These are phyloP conservation scores for Ophiocordyceps camponoti-saundersi DNA, from an alignment of 2,329 filamentous ascomycete species.

Conservation along the genomic window DNA sequence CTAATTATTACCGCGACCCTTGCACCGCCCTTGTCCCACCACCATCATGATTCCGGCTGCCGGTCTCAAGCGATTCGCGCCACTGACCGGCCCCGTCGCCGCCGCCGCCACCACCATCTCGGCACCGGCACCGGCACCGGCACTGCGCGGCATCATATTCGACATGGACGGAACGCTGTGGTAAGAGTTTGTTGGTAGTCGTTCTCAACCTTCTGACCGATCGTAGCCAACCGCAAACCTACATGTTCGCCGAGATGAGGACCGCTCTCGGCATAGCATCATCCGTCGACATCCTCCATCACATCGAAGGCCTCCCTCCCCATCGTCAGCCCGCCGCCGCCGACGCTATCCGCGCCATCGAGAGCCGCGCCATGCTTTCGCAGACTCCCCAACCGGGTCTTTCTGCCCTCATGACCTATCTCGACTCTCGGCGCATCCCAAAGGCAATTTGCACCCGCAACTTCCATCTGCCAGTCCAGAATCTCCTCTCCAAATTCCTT, in stretches of 20 bases:
- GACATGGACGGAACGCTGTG: conserved; percentile 92
- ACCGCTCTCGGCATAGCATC: conserved; percentile 55
- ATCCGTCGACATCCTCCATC: conserved; percentile 68
- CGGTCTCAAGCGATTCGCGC: conserved; percentile 31
- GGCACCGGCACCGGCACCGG: not conserved
- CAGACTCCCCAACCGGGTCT: conserved; percentile 77
- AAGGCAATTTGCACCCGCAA: conserved; percentile 92
- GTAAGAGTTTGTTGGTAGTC: conserved; percentile 23
- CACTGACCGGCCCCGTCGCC: not conserved
- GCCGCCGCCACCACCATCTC: not conserved
- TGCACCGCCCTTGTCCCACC: not conserved
- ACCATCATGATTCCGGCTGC: conserved; percentile 6
- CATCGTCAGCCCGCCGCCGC: conserved; percentile 46
- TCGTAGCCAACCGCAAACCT: conserved; percentile 67
- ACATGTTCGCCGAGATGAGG: conserved; percentile 91
- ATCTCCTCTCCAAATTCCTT: conserved; percentile 62
- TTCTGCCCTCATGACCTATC: conserved; percentile 60
- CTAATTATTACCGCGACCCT: not conserved
- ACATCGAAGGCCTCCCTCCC: conserved; percentile 58
- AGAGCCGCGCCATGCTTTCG: conserved; percentile 60
- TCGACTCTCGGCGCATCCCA: conserved; percentile 46
- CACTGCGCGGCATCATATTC: conserved; percentile 54
- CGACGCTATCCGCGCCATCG: conserved; percentile 60
- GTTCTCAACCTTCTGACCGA: not conserved
- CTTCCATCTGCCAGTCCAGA: conserved; percentile 64